Percentiles rank a stretch among this genome's conserved stretches.
These are phyloP conservation scores for Evernia prunastri DNA, from an alignment of 495 filamentous ascomycete species.

Conservation along the genomic window DNA sequence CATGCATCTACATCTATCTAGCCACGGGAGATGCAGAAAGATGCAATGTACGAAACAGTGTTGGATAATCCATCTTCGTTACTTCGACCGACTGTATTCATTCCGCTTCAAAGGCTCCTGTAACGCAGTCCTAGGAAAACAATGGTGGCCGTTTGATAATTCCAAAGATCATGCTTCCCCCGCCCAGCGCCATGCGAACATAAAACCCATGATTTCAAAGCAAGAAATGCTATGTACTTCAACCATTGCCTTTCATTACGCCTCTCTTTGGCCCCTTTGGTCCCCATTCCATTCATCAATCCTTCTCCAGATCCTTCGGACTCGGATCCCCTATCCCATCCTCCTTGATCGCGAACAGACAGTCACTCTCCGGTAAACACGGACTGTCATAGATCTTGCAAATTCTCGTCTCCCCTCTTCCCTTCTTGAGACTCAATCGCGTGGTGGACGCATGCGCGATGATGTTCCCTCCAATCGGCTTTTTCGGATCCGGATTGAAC, in stretches of 20 bases:
- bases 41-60: background rate
- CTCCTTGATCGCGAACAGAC: slow-evolving; percentile 92
- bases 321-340: slow-evolving; percentile 94
- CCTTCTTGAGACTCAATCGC: slow-evolving; percentile 84
- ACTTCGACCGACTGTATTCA: background rate
- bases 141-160: background rate
- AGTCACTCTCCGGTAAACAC: slow-evolving; percentile 92
- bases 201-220: background rate
- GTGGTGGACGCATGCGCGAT: slow-evolving; percentile 97
- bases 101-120: background rate
- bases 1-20: no score
- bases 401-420: slow-evolving; percentile 86
- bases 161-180: background rate
- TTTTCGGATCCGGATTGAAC: slow-evolving; percentile 99
- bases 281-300: slow-evolving; percentile 29
- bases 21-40: slow-evolving; percentile 1
- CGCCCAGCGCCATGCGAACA: slow-evolving; percentile 11
- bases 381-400: slow-evolving; percentile 99
- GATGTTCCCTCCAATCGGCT: slow-evolving; percentile 97
- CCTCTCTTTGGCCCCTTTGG: background rate
- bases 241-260: background rate
- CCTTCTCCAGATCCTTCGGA: slow-evolving; percentile 91
- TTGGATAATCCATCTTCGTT: background rate
- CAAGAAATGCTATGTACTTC: background rate
- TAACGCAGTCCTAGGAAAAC: background rate